Evolutionary conservation across 2,329 filamentous ascomycete genomes (phyloP).

Genomic region (Dactylonectria estremocensis): DNA sequence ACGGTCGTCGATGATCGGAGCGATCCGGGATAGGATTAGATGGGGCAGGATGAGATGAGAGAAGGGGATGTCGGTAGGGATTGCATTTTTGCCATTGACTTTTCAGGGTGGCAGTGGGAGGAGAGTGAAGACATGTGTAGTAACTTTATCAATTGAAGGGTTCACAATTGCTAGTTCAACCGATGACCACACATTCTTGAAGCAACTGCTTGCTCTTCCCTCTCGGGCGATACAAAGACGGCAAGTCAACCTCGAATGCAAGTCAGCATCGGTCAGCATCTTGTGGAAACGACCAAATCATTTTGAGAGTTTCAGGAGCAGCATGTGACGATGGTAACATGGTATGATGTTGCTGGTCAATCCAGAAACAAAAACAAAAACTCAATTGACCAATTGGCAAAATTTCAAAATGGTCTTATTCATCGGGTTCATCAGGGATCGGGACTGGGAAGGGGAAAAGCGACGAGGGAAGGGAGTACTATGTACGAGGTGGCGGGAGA

Average conservation of each 20-base stretch:
- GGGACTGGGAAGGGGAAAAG: constrained; percentile 42
- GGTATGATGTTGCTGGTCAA: constrained; percentile 11
- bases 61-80: not conserved
- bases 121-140: not conserved
- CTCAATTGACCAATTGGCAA: constrained; percentile 44
- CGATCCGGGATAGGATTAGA: constrained; percentile 38
- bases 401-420: constrained; percentile 44
- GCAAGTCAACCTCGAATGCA: constrained; percentile 3
- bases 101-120: not conserved
- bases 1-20: constrained; percentile 43
- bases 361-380: constrained; percentile 7
- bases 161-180: not conserved
- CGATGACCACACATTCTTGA: too few relatives aligned
- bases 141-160: not conserved
- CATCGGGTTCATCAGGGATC: constrained; percentile 45
- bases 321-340: constrained; percentile 21
- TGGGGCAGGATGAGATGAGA: constrained; percentile 30
- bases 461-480: constrained; percentile 33
- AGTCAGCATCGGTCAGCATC: constrained; percentile 4
- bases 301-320: not conserved
- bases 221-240: too few relatives aligned
- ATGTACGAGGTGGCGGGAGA: constrained; percentile 30
- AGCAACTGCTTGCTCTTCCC: too few relatives aligned
- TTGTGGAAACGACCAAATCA: not conserved
- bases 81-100: not conserved